Evolutionary conservation across 2,329 filamentous ascomycete species (phyloP).

Genomic region (Alternaria viburni): DNA sequence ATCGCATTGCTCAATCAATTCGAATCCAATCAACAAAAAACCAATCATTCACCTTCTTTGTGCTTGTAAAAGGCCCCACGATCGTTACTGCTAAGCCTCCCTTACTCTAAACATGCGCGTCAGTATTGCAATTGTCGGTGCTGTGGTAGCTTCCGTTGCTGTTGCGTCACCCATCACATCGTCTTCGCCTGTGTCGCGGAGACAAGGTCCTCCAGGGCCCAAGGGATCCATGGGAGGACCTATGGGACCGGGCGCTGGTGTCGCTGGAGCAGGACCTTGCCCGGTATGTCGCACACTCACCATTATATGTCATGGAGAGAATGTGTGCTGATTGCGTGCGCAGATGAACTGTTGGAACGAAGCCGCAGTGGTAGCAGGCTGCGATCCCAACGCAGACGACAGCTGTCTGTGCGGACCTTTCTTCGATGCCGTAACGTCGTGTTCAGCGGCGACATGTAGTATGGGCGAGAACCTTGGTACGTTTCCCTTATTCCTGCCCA

Average conservation of each 20-base stretch:
- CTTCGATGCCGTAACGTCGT: constrained; percentile 40
- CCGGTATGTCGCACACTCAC: constrained; percentile 22
- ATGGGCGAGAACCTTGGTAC: constrained; percentile 41
- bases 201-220: constrained; percentile 1
- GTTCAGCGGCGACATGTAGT: constrained; percentile 36
- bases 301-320: background rate
- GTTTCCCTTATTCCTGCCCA: constrained; percentile 6
- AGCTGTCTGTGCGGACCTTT: constrained; percentile 42
- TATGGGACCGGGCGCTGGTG: constrained; percentile 13
- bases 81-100: constrained; percentile 5
- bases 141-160: constrained; percentile 18
- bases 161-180: constrained; percentile 28
- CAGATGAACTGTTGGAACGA: constrained; percentile 46
- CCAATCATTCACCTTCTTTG: background rate
- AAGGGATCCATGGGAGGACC: constrained; percentile 2
- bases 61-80: constrained; percentile 8
- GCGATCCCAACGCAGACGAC: constrained; percentile 41
- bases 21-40: background rate
- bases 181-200: constrained; percentile 2
- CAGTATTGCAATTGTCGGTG: constrained; percentile 17
- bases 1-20: background rate
- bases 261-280: constrained; percentile 31
- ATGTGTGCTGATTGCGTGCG: constrained; percentile 4
- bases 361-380: constrained; percentile 30
- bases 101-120: constrained; percentile 21